phyloP scores from a whole-genome alignment of 306 rosid species.

The Betula pendula region DNA sequence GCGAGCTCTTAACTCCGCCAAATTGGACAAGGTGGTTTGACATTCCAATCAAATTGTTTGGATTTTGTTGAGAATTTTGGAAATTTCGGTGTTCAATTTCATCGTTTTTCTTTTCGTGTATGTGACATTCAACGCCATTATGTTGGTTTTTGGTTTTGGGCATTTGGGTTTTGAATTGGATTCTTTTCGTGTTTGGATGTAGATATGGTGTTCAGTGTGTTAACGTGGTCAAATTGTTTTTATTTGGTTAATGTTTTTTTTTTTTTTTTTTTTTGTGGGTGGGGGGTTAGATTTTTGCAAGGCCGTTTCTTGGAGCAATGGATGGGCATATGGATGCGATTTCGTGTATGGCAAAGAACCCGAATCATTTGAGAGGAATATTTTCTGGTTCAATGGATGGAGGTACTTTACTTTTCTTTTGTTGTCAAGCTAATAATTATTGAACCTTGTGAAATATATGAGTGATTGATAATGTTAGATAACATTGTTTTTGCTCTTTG shows the following conservation, averaged over 20 bases:
- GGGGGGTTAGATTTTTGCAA: slow-evolving; percentile 70
- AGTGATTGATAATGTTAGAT: neutral
- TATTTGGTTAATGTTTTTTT: neutral
- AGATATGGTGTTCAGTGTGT: neutral
- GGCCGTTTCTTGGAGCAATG: slow-evolving; percentile 93
- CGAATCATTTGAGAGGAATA: slow-evolving; percentile 74
- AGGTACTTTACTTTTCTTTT: slow-evolving; percentile 51
- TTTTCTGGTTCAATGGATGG: slow-evolving; percentile 98
- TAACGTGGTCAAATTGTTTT: neutral
- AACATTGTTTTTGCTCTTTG: neutral
- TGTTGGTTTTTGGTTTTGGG: slow-evolving; percentile 14
- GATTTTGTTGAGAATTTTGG: neutral
- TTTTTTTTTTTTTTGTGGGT: neutral
- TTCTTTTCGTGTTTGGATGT: neutral
- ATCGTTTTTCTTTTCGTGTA: neutral
- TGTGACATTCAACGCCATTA: neutral
- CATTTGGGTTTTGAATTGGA: neutral
- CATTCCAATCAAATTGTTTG: neutral
- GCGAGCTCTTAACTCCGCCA: slow-evolving; percentile 88
- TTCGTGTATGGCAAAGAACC: slow-evolving; percentile 86
- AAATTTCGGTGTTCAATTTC: neutral
- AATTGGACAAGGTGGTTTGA: slow-evolving; percentile 68
- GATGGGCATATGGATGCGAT: slow-evolving; percentile 89
- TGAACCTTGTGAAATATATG: slow-evolving; percentile 3
- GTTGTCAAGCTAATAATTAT: neutral